Conservation (phyloP, 306 rosid species). For the Lathyrus tuberosus region DNA sequence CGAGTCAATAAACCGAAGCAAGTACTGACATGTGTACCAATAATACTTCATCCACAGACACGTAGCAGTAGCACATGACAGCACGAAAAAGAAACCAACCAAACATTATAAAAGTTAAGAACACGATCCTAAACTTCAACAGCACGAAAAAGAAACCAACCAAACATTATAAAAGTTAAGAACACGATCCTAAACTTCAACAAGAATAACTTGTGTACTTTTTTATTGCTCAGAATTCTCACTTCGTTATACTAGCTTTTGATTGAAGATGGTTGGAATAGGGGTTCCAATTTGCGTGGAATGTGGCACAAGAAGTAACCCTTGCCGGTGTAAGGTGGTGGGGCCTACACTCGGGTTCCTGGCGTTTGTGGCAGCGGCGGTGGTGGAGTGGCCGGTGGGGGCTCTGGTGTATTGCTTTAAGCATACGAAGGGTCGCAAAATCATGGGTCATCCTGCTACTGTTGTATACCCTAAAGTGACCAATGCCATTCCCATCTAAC, state of each 20-base stretch:
- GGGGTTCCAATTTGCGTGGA: too few relatives aligned
- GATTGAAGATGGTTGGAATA: slow-evolving; percentile 37
- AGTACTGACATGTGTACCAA: slow-evolving; percentile 13
- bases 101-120: slow-evolving; percentile 5
- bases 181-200: background rate
- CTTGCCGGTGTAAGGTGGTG: slow-evolving; percentile 84
- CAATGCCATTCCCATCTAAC: slow-evolving; percentile 35
- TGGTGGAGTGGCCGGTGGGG: slow-evolving; percentile 87
- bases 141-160: background rate
- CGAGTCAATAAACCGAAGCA: slow-evolving; percentile 1
- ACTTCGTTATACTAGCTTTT: too few relatives aligned
- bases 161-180: slow-evolving; percentile 8
- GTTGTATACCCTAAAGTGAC: slow-evolving; percentile 64
- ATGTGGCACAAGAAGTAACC: slow-evolving; percentile 71
- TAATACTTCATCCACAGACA: background rate
- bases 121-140: background rate
- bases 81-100: background rate
- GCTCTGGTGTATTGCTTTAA: slow-evolving; percentile 59
- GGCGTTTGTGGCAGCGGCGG: slow-evolving; percentile 62
- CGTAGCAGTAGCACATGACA: slow-evolving; percentile 1
- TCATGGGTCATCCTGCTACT: slow-evolving; percentile 64
- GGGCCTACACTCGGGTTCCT: slow-evolving; percentile 75
- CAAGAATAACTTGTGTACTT: background rate
- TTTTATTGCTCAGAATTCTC: too few relatives aligned
- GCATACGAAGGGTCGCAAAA: slow-evolving; percentile 74